Evolutionary conservation across 768 basidiomycete species (phyloP).

Genomic region (Suillus occidentalis): DNA sequence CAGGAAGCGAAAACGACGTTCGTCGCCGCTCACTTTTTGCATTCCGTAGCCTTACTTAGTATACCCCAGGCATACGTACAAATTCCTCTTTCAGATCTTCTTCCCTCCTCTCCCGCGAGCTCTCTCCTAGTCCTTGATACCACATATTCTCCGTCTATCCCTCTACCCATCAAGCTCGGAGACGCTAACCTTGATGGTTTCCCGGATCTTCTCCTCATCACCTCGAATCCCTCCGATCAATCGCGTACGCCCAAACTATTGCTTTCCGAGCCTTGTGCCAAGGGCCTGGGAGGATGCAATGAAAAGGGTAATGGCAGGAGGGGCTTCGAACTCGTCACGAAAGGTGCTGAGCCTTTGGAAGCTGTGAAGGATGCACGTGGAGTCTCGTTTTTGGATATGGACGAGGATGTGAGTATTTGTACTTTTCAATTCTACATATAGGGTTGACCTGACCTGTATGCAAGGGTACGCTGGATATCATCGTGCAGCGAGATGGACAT

Average conservation of each 20-base stretch:
- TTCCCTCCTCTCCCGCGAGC: slow-evolving; percentile 41
- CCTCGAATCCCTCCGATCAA: slow-evolving; percentile 39
- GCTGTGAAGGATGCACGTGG: slow-evolving; percentile 75
- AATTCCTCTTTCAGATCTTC: slow-evolving; percentile 62
- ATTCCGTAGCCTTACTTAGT: slow-evolving; percentile 3
- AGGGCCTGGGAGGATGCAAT: slow-evolving; percentile 58
- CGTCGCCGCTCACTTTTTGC: slow-evolving; percentile 17
- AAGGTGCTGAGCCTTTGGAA: slow-evolving; percentile 62
- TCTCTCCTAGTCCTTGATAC: slow-evolving; percentile 73
- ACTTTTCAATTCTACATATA: not conserved
- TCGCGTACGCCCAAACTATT: slow-evolving; percentile 60
- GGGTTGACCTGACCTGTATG: not conserved
- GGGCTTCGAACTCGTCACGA: slow-evolving; percentile 58
- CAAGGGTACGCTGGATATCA: slow-evolving; percentile 89
- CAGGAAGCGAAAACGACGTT: slow-evolving; percentile 51
- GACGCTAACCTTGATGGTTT: slow-evolving; percentile 94
- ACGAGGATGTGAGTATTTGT: slow-evolving; percentile 79
- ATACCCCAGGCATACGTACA: slow-evolving; percentile 58
- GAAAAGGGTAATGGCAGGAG: slow-evolving; percentile 51
- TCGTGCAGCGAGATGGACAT: slow-evolving; percentile 80
- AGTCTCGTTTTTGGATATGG: slow-evolving; percentile 84
- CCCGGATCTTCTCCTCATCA: slow-evolving; percentile 76
- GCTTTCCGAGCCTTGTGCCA: slow-evolving; percentile 61
- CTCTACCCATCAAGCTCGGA: slow-evolving; percentile 78
- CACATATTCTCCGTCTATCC: slow-evolving; percentile 63